Conservation (phyloP, 1,284 basidiomycete genomes). For the Cryptococcus maquisensis region DNA sequence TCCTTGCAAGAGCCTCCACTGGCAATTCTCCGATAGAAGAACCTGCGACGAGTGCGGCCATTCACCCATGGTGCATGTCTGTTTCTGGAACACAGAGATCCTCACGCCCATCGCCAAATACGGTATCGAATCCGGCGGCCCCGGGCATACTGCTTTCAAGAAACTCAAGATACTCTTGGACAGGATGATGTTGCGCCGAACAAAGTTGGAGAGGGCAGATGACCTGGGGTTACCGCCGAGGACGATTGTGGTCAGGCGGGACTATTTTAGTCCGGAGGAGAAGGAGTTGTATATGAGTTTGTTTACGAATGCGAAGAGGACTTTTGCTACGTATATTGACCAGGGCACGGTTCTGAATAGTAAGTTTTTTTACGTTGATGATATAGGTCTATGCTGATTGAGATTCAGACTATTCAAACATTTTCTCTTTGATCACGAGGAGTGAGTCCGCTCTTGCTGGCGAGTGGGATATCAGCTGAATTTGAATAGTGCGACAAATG, state of each 20-base stretch:
- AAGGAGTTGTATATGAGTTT: slow-evolving; percentile 91
- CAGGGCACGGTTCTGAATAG: slow-evolving; percentile 88
- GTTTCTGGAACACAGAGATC: slow-evolving; percentile 78
- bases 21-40: slow-evolving; percentile 72
- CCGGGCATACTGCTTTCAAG: slow-evolving; percentile 77
- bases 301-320: slow-evolving; percentile 87
- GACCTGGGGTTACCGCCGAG: slow-evolving; percentile 96
- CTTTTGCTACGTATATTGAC: slow-evolving; percentile 86
- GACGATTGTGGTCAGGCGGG: slow-evolving; percentile 80
- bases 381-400: not conserved
- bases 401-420: slow-evolving; percentile 80
- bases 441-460: slow-evolving; percentile 27
- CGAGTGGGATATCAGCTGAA: not conserved
- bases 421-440: slow-evolving; percentile 61
- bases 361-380: slow-evolving; percentile 49
- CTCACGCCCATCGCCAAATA: slow-evolving; percentile 86
- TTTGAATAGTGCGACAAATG: slow-evolving; percentile 73
- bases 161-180: slow-evolving; percentile 85
- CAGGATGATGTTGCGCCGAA: slow-evolving; percentile 82
- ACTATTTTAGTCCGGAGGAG: slow-evolving; percentile 94
- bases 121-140: slow-evolving; percentile 58
- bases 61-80: slow-evolving; percentile 87
- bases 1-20: slow-evolving; percentile 56
- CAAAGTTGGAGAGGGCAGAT: slow-evolving; percentile 84
- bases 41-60: slow-evolving; percentile 88